Base-by-base conservation (phyloP, 2,329 filamentous ascomycete species). In the Grosmannia huntii region DNA sequence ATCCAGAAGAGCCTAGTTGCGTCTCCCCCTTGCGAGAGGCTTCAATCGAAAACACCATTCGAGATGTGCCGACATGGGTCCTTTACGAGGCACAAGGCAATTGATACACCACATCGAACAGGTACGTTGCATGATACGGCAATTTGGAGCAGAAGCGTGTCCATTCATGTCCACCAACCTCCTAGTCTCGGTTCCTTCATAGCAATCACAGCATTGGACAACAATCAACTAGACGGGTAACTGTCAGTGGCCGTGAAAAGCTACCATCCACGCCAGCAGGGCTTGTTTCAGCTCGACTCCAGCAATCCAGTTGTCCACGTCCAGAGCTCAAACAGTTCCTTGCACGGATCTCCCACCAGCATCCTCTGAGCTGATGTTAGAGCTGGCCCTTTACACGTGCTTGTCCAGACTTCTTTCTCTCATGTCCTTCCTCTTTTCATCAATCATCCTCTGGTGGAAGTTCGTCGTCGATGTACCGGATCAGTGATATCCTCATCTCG, bases 391-490 rank as follows among this genome's bases (percentile, higher is more conserved):
- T n/a, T 19, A 44, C 16, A 16, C 16, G 19, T 44, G 19, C 19
- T 44, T 19, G 19, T 19, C 23, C 10, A 11, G 38, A 16, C n/a
- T 28, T 56, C 19, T 36, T n/a, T 33, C 23, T 49, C 33, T 46
- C n/a, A 16, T 14, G 23, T 21, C 19, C 10, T 44, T 27, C 31
- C 12, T 28, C 28, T n/a, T n/a, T 56, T 28, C 44, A 16, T 80
- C 77, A 96, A 68, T 99, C 94, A 68, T 99, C 94, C 70, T 97
- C 94, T 10, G 89, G 90, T 25, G 94, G 94, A 75, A 99, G 83
- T 73, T 99, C 94, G 69, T 99, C 94, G 68, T 99, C 94, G 65
- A 99, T 95, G 69, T 95, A 96, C 66, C 92, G 82, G 66, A 97
- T 82, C 66, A 99, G 74, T 31, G 89, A 89, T 67, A 99, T 86